Evolutionary conservation across 768 basidiomycete species (phyloP), one percentile per base, ranked within the genome.

Genomic region (Pisolithus tinctorius): DNA sequence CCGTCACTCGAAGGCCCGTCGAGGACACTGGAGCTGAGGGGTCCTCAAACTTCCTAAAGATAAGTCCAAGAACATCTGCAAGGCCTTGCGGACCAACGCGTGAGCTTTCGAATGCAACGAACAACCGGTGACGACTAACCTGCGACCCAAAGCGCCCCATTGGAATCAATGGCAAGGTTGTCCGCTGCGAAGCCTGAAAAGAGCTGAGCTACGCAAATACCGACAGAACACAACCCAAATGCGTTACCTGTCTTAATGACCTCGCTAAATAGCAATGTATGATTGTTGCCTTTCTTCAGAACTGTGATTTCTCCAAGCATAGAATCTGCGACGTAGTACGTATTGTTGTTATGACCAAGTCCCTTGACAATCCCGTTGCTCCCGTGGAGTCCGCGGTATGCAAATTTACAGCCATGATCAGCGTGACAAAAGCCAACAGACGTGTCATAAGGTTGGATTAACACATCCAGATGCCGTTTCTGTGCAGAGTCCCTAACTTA

Each of bases 341-440:
- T 82, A n/a, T 78, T 82, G 53, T 86, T 83, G 16, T 45, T 27
- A 9, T 66, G 58, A 5, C 60, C 60, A 16, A 54, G 41, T 9
- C 76, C 78, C 29, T 68, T 68, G 6, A 74, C 73, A 47, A 87
- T 85, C 5, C 88, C 88, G 59, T 88, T 89, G 54, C 70, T 76
- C 46, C 69, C 72, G 44, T 64, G 69, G 49, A 86, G 62, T n/a
- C 74, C 71, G 26, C 63, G 61, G 14, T 77, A 73, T 2, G 79
- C 85, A 46, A 76, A 63, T 56, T 81, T 83, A 65, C 87, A 90
- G 2, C 82, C 82, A 16, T 69, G 56, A 41, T 79, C 71, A 29
- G 74, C 63, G 52, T 86, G 73, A 60, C 88, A 89, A 63, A 81
- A 86, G 7, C 79, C 81, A 8, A 90, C 74, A 6, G 79, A 80